These are phyloP conservation scores for Thalia dealbata DNA, from an alignment of 176 grass and related monocot species.

Conservation along the genomic window DNA sequence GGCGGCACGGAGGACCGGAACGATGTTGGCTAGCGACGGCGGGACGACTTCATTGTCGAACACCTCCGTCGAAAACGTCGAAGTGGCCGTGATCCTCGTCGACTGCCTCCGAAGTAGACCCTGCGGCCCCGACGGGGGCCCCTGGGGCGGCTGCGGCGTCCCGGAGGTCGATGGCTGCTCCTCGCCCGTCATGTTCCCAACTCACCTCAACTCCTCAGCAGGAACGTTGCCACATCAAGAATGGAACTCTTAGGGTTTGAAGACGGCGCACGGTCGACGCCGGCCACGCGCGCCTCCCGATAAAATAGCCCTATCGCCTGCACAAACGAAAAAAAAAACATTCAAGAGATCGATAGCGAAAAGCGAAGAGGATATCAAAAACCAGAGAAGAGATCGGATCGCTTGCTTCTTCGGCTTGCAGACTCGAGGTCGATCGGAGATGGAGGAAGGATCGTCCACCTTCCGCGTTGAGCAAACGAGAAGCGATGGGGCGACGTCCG, in stretches of 20 bases:
- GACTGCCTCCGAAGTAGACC: constrained; percentile 49
- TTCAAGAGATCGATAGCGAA: not conserved
- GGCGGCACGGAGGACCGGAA: constrained; percentile 65
- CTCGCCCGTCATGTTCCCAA: not conserved
- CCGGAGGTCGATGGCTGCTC: not conserved
- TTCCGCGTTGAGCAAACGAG: not conserved
- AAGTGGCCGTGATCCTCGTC: constrained; percentile 33
- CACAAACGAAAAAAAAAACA: not conserved
- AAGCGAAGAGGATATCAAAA: not conserved
- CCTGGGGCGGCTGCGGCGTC: constrained; percentile 1
- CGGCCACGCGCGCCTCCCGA: not conserved
- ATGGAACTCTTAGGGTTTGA: not conserved
- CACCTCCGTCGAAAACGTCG: constrained; percentile 27
- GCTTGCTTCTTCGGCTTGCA: not conserved
- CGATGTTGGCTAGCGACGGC: constrained; percentile 55
- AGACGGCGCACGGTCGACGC: not conserved
- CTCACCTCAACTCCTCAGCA: not conserved
- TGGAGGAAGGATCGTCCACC: not conserved
- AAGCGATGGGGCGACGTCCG: not conserved
- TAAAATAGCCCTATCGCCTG: not conserved
- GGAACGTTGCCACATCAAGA: not conserved
- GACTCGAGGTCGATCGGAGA: not conserved
- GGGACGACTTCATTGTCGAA: constrained; percentile 72
- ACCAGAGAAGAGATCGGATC: not conserved
- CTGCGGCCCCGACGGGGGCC: constrained; percentile 22